Evolutionary conservation across 306 rosid genomes (phyloP).

Genomic region (Sphenostylis stenocarpa): DNA sequence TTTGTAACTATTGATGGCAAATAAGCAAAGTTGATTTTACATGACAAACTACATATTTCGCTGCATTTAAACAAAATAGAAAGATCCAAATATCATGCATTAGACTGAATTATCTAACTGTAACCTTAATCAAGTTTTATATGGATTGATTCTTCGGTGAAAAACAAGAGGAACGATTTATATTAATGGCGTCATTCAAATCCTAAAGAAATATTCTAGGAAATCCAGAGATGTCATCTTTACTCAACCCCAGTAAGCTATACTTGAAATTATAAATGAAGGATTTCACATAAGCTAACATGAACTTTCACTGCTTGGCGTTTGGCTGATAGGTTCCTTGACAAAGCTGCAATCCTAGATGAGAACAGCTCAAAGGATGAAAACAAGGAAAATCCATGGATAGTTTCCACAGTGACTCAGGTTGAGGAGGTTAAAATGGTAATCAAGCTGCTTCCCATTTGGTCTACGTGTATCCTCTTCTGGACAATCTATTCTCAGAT

Average conservation of each 20-base stretch:
- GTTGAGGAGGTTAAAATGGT: conserved; percentile 96
- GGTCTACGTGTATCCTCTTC: conserved; percentile 95
- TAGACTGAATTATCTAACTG: background rate
- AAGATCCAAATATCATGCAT: background rate
- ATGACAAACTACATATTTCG: background rate
- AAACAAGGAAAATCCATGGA: conserved; percentile 57
- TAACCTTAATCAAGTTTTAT: background rate
- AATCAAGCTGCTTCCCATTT: conserved; percentile 75
- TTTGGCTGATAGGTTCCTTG: conserved; percentile 62
- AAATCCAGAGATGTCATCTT: background rate
- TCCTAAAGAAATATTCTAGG: background rate
- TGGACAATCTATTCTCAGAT: conserved; percentile 96
- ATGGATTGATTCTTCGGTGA: background rate
- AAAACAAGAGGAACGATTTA: background rate
- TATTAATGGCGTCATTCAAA: background rate
- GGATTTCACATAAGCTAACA: background rate
- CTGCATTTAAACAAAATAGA: background rate
- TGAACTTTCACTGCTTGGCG: conserved; percentile 3
- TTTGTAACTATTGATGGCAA: background rate
- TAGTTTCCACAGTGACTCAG: conserved; percentile 71
- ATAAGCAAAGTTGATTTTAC: background rate
- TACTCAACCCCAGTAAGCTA: background rate
- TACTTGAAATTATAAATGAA: background rate
- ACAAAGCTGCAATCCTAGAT: conserved; percentile 88
- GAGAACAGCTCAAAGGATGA: conserved; percentile 39